Conservation (phyloP, 129 eudicot genomes). For the Saussurea involucrata region DNA sequence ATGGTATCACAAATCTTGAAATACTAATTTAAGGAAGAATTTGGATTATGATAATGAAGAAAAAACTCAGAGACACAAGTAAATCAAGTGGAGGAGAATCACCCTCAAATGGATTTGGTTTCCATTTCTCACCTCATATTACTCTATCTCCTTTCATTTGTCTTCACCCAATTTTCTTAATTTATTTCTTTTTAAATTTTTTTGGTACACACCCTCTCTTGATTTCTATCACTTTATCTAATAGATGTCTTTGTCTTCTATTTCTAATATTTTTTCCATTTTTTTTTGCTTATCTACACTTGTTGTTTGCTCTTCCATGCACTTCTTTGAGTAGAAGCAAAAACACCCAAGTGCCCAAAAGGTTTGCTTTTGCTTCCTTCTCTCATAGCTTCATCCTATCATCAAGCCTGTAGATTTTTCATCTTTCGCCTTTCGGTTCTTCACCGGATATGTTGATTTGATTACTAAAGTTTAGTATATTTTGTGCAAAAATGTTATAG, state of each 20-base stretch:
- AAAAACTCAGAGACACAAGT: conserved; percentile 1
- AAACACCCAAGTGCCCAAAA: conserved; percentile 27
- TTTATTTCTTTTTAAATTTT: background rate
- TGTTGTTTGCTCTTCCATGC: conserved; percentile 9
- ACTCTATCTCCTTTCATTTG: conserved; percentile 34
- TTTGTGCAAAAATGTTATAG: background rate
- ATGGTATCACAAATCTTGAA: conserved; percentile 2
- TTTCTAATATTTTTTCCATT: conserved; percentile 5
- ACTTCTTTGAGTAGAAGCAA: conserved; percentile 19
- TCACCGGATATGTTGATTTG: background rate
- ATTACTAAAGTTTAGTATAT: background rate
- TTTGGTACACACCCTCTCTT: conserved; percentile 33
- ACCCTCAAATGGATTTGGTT: conserved; percentile 25
- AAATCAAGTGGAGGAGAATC: conserved; percentile 19
- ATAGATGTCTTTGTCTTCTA: conserved; percentile 22
- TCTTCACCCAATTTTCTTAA: conserved; percentile 26
- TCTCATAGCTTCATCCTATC: background rate
- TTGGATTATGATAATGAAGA: conserved; percentile 11
- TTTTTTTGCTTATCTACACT: conserved; percentile 27
- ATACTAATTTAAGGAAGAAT: background rate
- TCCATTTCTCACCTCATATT: conserved; percentile 36
- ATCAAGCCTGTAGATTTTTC: background rate
- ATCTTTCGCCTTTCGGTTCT: background rate
- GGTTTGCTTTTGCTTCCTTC: conserved; percentile 3
- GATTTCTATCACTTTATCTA: conserved; percentile 32